phyloP scores from a whole-genome alignment of 2,329 filamentous ascomycete species.

The Sporothrix protearum region DNA sequence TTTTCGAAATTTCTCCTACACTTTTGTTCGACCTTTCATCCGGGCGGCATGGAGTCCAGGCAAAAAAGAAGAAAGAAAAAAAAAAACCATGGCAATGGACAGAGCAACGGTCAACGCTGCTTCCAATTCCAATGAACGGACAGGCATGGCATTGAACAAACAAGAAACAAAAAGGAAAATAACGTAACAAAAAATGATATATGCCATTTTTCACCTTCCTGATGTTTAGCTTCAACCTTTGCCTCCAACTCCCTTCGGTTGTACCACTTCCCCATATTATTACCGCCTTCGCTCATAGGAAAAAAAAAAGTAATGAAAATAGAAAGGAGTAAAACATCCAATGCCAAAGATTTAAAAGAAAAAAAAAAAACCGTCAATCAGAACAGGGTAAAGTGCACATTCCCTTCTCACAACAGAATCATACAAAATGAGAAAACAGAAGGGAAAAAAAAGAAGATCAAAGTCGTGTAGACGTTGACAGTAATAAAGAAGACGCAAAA shows the following conservation, averaged over 20 bases:
- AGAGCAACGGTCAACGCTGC: not conserved
- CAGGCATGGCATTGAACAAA: not conserved
- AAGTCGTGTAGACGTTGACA: not conserved
- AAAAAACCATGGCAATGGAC: not conserved
- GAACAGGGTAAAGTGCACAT: not conserved
- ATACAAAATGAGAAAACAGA: not conserved
- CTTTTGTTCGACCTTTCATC: no score
- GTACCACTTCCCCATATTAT: not conserved
- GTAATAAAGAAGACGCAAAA: not conserved
- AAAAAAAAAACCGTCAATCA: not conserved
- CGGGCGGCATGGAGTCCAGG: no score
- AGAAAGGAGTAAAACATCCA: not conserved
- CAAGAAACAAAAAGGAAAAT: not conserved
- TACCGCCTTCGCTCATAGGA: slow-evolving; percentile 4
- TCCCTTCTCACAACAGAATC: no score
- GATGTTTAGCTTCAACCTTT: not conserved
- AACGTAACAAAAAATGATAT: not conserved
- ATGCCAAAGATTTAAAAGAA: not conserved
- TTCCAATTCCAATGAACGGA: not conserved
- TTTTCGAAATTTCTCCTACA: not conserved
- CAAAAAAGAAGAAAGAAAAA: no score
- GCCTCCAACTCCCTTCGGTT: not conserved
- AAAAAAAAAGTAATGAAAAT: not conserved
- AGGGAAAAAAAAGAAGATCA: not conserved
- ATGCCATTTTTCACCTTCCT: not conserved